Conservation (phyloP, 2,329 filamentous ascomycete species). For the Leptographium radiaticola region DNA sequence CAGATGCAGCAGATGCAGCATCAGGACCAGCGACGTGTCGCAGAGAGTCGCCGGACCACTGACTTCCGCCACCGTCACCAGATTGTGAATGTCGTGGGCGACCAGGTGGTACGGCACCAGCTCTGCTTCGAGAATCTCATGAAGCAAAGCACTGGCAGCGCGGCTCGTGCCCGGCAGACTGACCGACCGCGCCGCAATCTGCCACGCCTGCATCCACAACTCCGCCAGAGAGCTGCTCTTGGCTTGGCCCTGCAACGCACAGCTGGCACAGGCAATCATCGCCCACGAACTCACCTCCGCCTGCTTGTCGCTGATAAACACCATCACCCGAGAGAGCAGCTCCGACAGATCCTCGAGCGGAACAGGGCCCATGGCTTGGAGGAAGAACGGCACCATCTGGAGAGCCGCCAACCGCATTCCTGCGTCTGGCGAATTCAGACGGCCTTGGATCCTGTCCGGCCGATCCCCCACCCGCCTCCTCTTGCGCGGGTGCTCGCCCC, state of each 20-base stretch:
- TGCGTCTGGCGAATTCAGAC: conserved; percentile 30
- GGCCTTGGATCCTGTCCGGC: conserved; percentile 33
- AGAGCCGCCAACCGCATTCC: conserved; percentile 37
- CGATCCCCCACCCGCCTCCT: conserved; percentile 30
- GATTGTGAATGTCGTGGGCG: conserved; percentile 55
- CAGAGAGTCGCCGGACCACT: conserved; percentile 66
- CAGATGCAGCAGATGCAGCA: conserved; percentile 54
- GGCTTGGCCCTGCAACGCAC: conserved; percentile 29
- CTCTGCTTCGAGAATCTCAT: conserved; percentile 49
- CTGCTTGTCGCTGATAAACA: conserved; percentile 57
- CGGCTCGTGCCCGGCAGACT: conserved; percentile 60
- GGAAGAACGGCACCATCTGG: conserved; percentile 44
- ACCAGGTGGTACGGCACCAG: conserved; percentile 57
- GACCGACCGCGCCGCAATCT: conserved; percentile 56
- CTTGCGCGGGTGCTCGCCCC: conserved; percentile 38
- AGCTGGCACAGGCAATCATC: conserved; percentile 60
- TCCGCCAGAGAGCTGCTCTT: conserved; percentile 25
- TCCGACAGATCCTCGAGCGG: conserved; percentile 37
- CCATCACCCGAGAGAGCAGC: conserved; percentile 43
- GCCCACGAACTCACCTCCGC: conserved; percentile 61
- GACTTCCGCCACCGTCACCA: conserved; percentile 65
- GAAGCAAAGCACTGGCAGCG: conserved; percentile 61
- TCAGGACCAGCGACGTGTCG: conserved; percentile 66
- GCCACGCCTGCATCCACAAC: conserved; percentile 65
- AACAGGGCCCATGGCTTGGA: conserved; percentile 29